Evolutionary conservation across 208 protist species (phyloP).

Genomic region (Leishmania tarentolae): DNA sequence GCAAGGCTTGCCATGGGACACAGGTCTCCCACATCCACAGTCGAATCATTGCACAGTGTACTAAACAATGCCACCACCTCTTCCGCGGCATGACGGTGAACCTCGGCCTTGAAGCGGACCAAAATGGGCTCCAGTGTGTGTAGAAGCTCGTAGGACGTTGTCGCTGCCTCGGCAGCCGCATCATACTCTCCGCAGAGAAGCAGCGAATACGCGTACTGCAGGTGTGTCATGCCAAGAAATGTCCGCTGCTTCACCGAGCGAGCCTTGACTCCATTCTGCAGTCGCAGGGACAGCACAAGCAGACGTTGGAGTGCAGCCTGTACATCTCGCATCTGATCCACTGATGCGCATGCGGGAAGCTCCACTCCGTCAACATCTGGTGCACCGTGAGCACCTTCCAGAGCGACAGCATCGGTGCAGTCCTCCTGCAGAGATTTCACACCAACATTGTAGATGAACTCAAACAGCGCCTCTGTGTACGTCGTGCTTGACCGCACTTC

Average conservation of each 20-base stretch:
- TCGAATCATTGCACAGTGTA: background rate
- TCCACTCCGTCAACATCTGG: background rate
- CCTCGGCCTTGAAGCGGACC: constrained; percentile 21
- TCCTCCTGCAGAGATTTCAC: constrained; percentile 2
- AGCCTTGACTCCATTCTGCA: constrained; percentile 9
- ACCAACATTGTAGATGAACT: constrained; percentile 57
- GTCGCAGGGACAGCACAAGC: constrained; percentile 29
- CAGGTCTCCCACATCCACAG: constrained; percentile 17
- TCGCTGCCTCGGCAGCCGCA: constrained; percentile 4
- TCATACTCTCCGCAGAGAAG: constrained; percentile 21
- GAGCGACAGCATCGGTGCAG: background rate
- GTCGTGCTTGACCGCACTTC: constrained; percentile 17
- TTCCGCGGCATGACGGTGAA: constrained; percentile 3
- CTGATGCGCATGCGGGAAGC: background rate
- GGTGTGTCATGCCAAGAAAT: constrained; percentile 33
- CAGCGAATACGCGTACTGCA: constrained; percentile 37
- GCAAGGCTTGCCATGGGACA: constrained; percentile 28
- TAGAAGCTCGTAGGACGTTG: constrained; percentile 19
- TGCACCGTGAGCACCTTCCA: background rate
- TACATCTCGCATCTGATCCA: background rate
- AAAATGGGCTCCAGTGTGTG: constrained; percentile 38
- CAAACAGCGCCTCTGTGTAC: constrained; percentile 58
- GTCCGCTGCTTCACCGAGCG: constrained; percentile 13
- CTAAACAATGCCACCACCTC: constrained; percentile 9
- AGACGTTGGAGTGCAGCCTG: constrained; percentile 18